These are phyloP conservation scores for Skeletonema marinoi DNA, from an alignment of 108 stramenopile species.

Conservation along the genomic window DNA sequence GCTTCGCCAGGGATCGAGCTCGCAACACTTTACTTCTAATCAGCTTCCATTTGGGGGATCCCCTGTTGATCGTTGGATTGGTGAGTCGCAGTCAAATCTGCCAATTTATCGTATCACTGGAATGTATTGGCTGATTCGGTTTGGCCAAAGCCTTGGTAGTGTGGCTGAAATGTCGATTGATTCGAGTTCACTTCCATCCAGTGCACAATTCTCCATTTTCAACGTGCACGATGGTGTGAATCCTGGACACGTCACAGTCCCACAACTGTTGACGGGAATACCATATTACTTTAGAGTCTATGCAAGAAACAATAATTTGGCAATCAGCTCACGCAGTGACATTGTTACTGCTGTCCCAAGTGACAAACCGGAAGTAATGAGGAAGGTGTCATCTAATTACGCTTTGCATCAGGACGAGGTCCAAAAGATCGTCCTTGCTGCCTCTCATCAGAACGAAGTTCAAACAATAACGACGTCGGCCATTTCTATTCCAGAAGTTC, in stretches of 20 bases:
- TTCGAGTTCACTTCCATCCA: conserved; percentile 11
- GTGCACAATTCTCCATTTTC: conserved; percentile 21
- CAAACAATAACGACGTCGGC: conserved; percentile 73
- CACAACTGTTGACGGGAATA: conserved; percentile 55
- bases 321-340: conserved; percentile 49
- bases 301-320: conserved; percentile 40
- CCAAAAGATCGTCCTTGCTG: conserved; percentile 66
- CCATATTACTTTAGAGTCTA: conserved; percentile 55
- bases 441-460: conserved; percentile 72
- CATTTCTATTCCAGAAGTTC: conserved; percentile 67
- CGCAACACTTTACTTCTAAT: conserved; percentile 13
- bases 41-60: conserved; percentile 32
- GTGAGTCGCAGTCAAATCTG: conserved; percentile 28
- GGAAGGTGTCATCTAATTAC: conserved; percentile 32
- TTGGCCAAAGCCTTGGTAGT: conserved; percentile 57
- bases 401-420: conserved; percentile 73
- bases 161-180: conserved; percentile 24
- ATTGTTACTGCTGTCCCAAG: conserved; percentile 49
- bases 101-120: conserved; percentile 62
- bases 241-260: conserved; percentile 41
- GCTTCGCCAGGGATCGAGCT: conserved; percentile 18
- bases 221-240: conserved; percentile 36
- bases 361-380: conserved; percentile 43
- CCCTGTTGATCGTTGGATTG: conserved; percentile 30
- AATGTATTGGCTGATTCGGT: conserved; percentile 56